phyloP scores from a whole-genome alignment of 129 eudicot genomes.

The carrot (Daucus carota) region DNA sequence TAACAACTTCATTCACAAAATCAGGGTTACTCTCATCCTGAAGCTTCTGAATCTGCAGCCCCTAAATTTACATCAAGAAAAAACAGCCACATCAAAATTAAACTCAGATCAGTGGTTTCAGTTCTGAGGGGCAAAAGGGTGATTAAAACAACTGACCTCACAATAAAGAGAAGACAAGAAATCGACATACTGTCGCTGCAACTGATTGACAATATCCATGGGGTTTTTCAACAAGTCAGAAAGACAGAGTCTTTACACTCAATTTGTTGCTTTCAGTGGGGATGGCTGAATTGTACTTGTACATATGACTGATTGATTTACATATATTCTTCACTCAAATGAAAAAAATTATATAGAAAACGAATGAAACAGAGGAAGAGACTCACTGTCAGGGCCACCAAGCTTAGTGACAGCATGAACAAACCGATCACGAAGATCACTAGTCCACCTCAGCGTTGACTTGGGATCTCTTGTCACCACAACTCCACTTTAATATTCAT shows the following conservation, averaged over 20 bases:
- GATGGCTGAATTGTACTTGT: background rate
- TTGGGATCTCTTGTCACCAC: too few relatives aligned
- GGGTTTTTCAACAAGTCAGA: background rate
- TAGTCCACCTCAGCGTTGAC: too few relatives aligned
- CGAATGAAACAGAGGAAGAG: too few relatives aligned
- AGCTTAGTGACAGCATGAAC: too few relatives aligned
- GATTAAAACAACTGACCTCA: slow-evolving; percentile 11
- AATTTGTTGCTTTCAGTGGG: background rate
- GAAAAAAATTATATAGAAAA: too few relatives aligned
- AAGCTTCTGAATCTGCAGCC: slow-evolving; percentile 19
- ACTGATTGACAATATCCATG: slow-evolving; percentile 9
- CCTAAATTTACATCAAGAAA: slow-evolving; percentile 11
- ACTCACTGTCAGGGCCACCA: too few relatives aligned
- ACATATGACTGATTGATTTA: background rate
- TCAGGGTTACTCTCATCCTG: slow-evolving; percentile 31
- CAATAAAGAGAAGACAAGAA: slow-evolving; percentile 12
- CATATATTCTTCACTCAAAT: too few relatives aligned
- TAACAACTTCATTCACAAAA: slow-evolving; percentile 23
- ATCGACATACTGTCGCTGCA: slow-evolving; percentile 19
- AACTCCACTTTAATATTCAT: too few relatives aligned
- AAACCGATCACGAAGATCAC: too few relatives aligned
- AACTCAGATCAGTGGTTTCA: background rate
- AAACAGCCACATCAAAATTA: background rate
- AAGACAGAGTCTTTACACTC: background rate
- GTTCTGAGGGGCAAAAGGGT: background rate